Base-by-base conservation (phyloP, 129 eudicot genomes). In the Pittosporum tobira region DNA sequence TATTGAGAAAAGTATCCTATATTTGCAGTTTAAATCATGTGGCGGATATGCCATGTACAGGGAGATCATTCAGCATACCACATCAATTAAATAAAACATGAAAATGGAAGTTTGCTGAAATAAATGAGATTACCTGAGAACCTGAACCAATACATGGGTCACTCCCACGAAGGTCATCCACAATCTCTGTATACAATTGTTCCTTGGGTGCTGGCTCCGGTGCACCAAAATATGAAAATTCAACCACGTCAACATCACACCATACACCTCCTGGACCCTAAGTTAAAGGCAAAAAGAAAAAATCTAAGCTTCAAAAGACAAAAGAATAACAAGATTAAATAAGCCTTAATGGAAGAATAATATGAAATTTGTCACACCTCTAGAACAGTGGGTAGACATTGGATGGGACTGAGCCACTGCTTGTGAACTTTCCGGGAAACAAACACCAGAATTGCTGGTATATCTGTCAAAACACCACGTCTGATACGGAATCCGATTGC, bases 231-330 rank as follows among this genome's bases (percentile, higher is more conserved):
- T 88, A 88, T 1, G 96, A 88, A 58, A 88, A 88, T 62, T 88
- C 96, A 44, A 88, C 81, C 72, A 88, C 96, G 75, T 88, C 96
- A 70, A 88, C 96, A 61, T 88, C 96, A 64, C 94, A 88, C 96
- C 96, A 88, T 48, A 88, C 94, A 38, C 96, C 93, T 72, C 96
- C 96, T 8, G 96, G 96, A 63, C 96, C 96, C 96, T 88, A 76
- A 73, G 62, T 16, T 1, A 34, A 36, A 51, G 9, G 2, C 19
- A 0, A 30, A 63, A 20, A 27, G 14, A 50, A 23, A 5, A 3
- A 24, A 8, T 49, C 6, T 21, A 5, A 21, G 30, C 13, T 63
- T 69, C 61, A 61, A 51, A 56, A 65, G 30, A 37, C 9, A 65
- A 12, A 47, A 23, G 4, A 51, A 47, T 23, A 65, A 8, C 2